Evolutionary conservation across 495 filamentous ascomycete genomes (phyloP), one percentile per base, ranked within the genome.

Genomic region (Annulohypoxylon maeteangense): DNA sequence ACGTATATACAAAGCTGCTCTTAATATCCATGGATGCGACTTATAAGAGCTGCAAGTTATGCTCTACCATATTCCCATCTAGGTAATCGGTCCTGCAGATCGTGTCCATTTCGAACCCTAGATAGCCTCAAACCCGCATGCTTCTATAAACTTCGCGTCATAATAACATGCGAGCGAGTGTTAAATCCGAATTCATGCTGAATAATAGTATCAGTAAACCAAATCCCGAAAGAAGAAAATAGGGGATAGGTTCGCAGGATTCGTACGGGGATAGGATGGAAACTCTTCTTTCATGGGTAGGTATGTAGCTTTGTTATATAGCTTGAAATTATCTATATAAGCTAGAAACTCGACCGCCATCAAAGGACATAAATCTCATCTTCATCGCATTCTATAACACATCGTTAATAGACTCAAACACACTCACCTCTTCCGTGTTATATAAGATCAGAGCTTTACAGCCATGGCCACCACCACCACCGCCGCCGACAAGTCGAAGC

Each of bases 401-500:
- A 31, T 29, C 23, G 7, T 20, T n/a, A 54, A 10, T 11, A 32
- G n/a, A 34, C 27, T 12, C 50, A 14, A 51, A 14, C 23, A 51
- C 4, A 51, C 23, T 7, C 5, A 29, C 25, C 47, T 51, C 22
- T 27, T 51, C 42, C 2, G 6, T 25, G 6, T 1, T 20, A 7
- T 20, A 8, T 14, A 25, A 29, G 14, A 3, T n/a, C 7, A 25
- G 7, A 16, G 40, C 11, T 12, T 11, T 16, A 16, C 20, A 40
- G 27, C 7, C 16, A 61, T 71, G 54, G 22, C 57, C 7, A 14
- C 22, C 16, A 31, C 45, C 32, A n/a, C 57, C 7, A 14, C 22
- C 16, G 27, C 45, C 32, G 12, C 27, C 25, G 55, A 55, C 29
- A 65, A 34, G 32, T 57, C 66, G 16, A 76, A 75, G 60, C 47